Evolutionary conservation across 495 filamentous ascomycete species (phyloP).

Genomic region (Lasiosphaeriaceae sp.): DNA sequence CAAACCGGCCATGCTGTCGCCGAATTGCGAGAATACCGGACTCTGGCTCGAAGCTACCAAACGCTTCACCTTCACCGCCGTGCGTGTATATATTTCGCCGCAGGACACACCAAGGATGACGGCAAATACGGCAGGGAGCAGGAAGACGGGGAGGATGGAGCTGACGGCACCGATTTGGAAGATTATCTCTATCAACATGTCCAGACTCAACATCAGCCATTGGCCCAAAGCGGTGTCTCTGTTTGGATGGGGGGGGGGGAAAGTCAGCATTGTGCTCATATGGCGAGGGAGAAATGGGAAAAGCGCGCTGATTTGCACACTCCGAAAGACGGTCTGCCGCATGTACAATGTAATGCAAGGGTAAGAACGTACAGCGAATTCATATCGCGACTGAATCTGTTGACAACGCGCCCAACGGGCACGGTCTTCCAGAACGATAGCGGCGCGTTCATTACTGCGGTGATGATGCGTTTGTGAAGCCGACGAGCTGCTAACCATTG

Average conservation of each 20-base stretch:
- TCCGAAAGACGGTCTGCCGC: conserved; percentile 17
- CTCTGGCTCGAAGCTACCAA: conserved; percentile 43
- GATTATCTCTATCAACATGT: conserved; percentile 34
- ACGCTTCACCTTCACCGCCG: conserved; percentile 42
- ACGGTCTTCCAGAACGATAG: conserved; percentile 54
- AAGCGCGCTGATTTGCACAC: too few relatives aligned
- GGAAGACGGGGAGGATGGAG: conserved; percentile 48
- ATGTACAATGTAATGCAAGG: neutral
- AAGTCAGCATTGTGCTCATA: neutral
- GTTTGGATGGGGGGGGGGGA: neutral
- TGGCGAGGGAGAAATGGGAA: conserved; percentile 6
- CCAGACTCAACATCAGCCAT: conserved; percentile 35
- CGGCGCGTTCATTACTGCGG: conserved; percentile 45
- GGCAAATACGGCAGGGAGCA: conserved; percentile 39
- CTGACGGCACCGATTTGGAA: conserved; percentile 44
- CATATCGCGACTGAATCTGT: conserved; percentile 53
- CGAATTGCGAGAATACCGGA: conserved; percentile 49
- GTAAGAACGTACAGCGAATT: conserved; percentile 30
- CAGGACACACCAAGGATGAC: conserved; percentile 39
- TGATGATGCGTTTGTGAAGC: conserved; percentile 43
- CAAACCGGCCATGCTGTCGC: conserved; percentile 45
- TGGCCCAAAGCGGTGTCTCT: neutral
- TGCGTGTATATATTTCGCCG: conserved; percentile 49
- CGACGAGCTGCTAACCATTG: conserved; percentile 44
- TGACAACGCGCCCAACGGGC: conserved; percentile 53